Percentiles rank a stretch among this genome's conserved stretches.
phyloP scores from a whole-genome alignment of 805 yeast genomes.

The Metschnikowia amazonensis region DNA sequence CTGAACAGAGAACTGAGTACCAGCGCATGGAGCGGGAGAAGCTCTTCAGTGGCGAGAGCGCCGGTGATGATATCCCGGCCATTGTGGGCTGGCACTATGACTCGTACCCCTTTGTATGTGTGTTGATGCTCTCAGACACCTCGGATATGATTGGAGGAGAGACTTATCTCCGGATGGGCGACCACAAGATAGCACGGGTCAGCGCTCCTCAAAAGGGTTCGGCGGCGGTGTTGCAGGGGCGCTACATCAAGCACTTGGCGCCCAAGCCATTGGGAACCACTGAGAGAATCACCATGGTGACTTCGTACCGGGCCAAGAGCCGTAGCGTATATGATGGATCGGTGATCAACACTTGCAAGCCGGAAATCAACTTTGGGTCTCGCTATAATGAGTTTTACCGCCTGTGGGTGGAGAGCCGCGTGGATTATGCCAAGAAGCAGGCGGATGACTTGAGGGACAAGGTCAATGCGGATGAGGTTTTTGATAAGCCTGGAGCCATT shows the following conservation, averaged over 20 bases:
- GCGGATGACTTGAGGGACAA: conserved; percentile 21
- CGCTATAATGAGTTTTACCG: conserved; percentile 34
- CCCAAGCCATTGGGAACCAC: conserved; percentile 29
- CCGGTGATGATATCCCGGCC: conserved; percentile 45
- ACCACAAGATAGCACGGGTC: conserved; percentile 18
- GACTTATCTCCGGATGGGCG: conserved; percentile 48
- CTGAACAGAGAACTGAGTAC: conserved; percentile 22
- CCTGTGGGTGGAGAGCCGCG: conserved; percentile 34
- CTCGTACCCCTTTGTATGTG: conserved; percentile 63
- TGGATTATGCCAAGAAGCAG: conserved; percentile 24
- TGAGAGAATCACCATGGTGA: conserved; percentile 43
- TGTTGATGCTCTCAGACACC: conserved; percentile 59
- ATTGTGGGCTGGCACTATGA: conserved; percentile 63
- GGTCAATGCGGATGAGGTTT: conserved; percentile 16
- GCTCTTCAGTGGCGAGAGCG: conserved; percentile 14
- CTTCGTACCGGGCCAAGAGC: conserved; percentile 35
- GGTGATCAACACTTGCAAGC: conserved; percentile 35
- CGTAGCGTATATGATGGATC: conserved; percentile 28
- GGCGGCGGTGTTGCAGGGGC: conserved; percentile 22
- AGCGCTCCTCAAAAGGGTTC: conserved; percentile 17
- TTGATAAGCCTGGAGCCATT: conserved; percentile 25
- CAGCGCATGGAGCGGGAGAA: conserved; percentile 9
- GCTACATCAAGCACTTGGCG: conserved; percentile 20
- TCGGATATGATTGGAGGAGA: conserved; percentile 59
- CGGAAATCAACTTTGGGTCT: conserved; percentile 36